Base-by-base conservation (phyloP, 2,329 filamentous ascomycete genomes). In the Aaosphaeria arxii region DNA sequence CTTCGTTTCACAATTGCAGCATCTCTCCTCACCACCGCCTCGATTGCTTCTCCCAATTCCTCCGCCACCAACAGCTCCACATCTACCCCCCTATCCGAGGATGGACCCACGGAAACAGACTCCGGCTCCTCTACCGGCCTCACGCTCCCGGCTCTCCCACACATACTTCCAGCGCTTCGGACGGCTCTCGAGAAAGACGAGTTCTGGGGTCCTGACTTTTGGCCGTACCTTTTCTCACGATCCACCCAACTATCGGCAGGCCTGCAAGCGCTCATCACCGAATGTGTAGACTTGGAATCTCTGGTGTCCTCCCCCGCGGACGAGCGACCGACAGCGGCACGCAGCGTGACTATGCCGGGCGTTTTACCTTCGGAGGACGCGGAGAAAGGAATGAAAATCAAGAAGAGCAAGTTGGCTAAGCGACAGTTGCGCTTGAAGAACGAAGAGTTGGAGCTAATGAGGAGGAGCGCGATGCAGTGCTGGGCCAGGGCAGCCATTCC, bases 1-100 rank as follows among this genome's bases (percentile, higher is more conserved):
- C 70, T 78, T 46, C 69, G 75, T 43, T 58, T 77, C 28, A 71
- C 73, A 7, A 71, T 77, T 48, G 72, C 75, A n/a, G 74, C 75
- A 5, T 74, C 73, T 33, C 66, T 75, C 29, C 69, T 78, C 6
- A 75, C 74, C 45, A 70, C 70, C 33, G 64, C 70, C 43, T 32
- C 54, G 3, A 38, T 55, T 38, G 46, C 56, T 13, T 49, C 57
- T 4, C 49, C 67, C 52, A 44, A 40, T 45, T 56, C 47, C 39
- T 36, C 33, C 7, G n/a, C 33, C 33, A 9, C 33, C 7, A 9
- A 9, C 33, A 9, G 9, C 33, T 53, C 49, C 11, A 54, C 52
- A 42, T 56, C 57, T 1, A 50, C 56, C 5, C 42, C 54, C 7
- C 11, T 30, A 11, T 32, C 42, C 5, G 31, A 39, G 3, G 46